Percentiles rank a stretch among this genome's conserved stretches.
Conservation (phyloP, 2,329 filamentous ascomycete genomes). For the Phoma sp. region DNA sequence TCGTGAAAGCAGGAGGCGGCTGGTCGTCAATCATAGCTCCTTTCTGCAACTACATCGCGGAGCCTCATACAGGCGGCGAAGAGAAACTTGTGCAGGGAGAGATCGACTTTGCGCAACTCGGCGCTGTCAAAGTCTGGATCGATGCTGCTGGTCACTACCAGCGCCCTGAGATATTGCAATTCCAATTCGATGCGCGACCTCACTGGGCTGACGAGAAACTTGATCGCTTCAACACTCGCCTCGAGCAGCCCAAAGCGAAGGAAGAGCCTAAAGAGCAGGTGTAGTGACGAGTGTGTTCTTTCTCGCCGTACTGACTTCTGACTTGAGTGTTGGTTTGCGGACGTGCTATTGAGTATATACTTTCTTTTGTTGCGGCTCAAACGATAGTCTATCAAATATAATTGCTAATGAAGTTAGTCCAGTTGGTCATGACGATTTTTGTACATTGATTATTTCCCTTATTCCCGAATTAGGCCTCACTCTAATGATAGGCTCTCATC, state of each 20-base stretch:
- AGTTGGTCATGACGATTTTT: no score
- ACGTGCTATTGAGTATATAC: no score
- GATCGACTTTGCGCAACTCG: conserved; percentile 43
- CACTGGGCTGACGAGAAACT: conserved; percentile 43
- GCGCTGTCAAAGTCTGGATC: conserved; percentile 46
- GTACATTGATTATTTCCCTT: no score
- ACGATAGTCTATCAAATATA: no score
- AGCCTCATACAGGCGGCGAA: conserved; percentile 41
- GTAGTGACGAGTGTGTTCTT: background rate
- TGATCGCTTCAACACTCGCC: conserved; percentile 26
- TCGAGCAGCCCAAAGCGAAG: conserved; percentile 19
- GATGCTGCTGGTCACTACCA: conserved; percentile 47
- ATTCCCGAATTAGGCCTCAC: no score
- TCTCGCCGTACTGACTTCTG: background rate
- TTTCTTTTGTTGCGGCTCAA: no score
- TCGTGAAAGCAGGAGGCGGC: conserved; percentile 44
- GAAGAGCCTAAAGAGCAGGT: conserved; percentile 16
- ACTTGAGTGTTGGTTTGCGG: background rate
- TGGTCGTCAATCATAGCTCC: conserved; percentile 46
- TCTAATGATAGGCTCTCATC: no score
- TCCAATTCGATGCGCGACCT: conserved; percentile 35
- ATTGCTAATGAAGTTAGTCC: no score
- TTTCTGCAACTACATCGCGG: conserved; percentile 45
- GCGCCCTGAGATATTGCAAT: conserved; percentile 45
- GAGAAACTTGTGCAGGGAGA: conserved; percentile 45